A percentile compares a stretch with the other conserved stretches of the same genome.
phyloP scores from a whole-genome alignment of 345 rosid genomes.

The Populus deltoides region DNA sequence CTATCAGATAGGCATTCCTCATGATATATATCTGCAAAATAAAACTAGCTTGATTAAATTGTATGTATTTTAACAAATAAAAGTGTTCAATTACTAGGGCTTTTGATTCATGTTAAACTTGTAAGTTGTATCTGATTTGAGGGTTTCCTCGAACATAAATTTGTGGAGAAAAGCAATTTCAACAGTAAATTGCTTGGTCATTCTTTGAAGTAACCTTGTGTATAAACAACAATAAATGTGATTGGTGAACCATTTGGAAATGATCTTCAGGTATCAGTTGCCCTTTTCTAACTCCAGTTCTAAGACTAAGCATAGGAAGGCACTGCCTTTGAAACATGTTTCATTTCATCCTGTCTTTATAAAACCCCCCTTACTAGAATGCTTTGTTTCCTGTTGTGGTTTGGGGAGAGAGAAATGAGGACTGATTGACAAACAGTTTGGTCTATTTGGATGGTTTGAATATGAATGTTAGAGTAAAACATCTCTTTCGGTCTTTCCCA shows the following conservation, averaged over 20 bases:
- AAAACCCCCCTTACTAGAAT: not conserved
- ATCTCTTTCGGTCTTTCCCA: not conserved
- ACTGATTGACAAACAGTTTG: not conserved
- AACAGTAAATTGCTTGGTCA: not conserved
- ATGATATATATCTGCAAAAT: slow-evolving; percentile 1
- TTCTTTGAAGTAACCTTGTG: not conserved
- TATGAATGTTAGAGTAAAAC: not conserved
- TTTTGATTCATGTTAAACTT: not conserved
- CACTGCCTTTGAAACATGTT: too few species aligned
- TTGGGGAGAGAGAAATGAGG: not conserved
- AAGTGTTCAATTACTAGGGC: slow-evolving; percentile 8
- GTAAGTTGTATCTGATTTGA: not conserved
- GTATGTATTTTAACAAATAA: slow-evolving; percentile 2
- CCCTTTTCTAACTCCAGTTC: not conserved
- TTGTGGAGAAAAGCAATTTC: not conserved
- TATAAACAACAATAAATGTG: not conserved
- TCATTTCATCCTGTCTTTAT: not conserved
- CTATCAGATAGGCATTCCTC: slow-evolving; percentile 19
- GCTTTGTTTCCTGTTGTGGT: not conserved
- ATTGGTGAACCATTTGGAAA: not conserved
- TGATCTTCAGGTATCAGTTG: not conserved
- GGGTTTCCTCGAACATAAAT: not conserved
- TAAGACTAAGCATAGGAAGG: not conserved
- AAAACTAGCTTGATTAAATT: not conserved
- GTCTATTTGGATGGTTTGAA: not conserved